Evolutionary conservation across 768 basidiomycete species (phyloP).

Genomic region (Lactifluus subvellereus): DNA sequence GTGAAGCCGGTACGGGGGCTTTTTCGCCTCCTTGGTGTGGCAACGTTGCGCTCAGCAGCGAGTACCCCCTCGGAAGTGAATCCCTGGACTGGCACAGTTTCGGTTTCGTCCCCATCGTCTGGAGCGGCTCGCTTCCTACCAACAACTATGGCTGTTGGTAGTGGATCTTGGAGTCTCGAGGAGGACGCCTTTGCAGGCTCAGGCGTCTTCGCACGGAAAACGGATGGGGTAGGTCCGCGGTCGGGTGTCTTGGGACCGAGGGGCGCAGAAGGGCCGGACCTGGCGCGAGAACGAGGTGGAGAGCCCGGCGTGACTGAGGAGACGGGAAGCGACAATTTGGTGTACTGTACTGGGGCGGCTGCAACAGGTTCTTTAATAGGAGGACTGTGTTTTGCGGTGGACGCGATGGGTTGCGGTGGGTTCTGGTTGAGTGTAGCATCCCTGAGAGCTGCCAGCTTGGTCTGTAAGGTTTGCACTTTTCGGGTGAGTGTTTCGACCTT

Average conservation of each 20-base stretch:
- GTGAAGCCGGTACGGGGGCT: slow-evolving; percentile 66
- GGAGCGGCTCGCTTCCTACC: slow-evolving; percentile 73
- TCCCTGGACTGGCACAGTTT: slow-evolving; percentile 54
- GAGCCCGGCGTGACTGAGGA: neutral
- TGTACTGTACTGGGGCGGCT: slow-evolving; percentile 14
- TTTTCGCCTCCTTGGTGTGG: slow-evolving; percentile 59
- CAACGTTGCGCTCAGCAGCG: slow-evolving; percentile 34
- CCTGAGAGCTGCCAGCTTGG: slow-evolving; percentile 55
- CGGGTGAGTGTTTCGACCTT: slow-evolving; percentile 69
- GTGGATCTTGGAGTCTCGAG: neutral
- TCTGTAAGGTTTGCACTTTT: slow-evolving; percentile 67
- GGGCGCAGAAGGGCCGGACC: slow-evolving; percentile 41
- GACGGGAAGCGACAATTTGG: slow-evolving; percentile 15
- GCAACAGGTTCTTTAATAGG: slow-evolving; percentile 7
- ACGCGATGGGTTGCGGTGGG: slow-evolving; percentile 20
- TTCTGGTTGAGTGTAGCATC: slow-evolving; percentile 29
- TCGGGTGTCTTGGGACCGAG: slow-evolving; percentile 53
- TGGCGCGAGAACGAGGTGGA: slow-evolving; percentile 27
- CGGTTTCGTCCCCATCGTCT: slow-evolving; percentile 61
- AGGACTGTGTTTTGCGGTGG: slow-evolving; percentile 24
- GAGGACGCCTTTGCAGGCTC: slow-evolving; percentile 22
- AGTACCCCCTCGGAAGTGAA: slow-evolving; percentile 50
- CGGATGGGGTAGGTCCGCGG: slow-evolving; percentile 25
- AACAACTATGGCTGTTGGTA: slow-evolving; percentile 36
- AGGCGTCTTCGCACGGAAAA: slow-evolving; percentile 29